These are phyloP conservation scores for Candida alai DNA, from an alignment of 805 yeast species.

Conservation along the genomic window DNA sequence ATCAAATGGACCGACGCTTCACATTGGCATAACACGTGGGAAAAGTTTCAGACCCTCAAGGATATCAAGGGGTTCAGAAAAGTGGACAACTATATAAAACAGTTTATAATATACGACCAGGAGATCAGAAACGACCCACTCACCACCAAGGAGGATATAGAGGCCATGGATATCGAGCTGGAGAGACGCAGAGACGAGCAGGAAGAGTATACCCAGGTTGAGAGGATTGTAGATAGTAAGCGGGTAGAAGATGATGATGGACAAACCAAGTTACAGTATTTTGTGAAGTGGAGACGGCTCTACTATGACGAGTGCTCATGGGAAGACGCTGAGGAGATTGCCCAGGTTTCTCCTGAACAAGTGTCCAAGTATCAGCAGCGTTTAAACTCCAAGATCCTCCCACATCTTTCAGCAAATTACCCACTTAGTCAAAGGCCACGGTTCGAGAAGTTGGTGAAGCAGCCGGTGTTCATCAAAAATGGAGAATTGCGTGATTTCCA, in stretches of 20 bases:
- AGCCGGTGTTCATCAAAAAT: conserved; percentile 85
- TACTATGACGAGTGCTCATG: conserved; percentile 95
- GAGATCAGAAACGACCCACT: conserved; percentile 74
- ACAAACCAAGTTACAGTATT: conserved; percentile 67
- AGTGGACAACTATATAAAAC: conserved; percentile 86
- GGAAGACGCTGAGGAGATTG: conserved; percentile 90
- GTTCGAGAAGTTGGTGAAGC: conserved; percentile 80
- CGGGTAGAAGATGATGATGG: conserved; percentile 65
- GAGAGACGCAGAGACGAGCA: conserved; percentile 82
- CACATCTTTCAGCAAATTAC: conserved; percentile 74
- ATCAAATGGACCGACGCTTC: conserved; percentile 87
- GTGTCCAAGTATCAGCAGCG: conserved; percentile 82
- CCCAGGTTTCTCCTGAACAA: conserved; percentile 75
- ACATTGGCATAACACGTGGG: conserved; percentile 96
- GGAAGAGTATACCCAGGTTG: conserved; percentile 80
- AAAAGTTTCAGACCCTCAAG: conserved; percentile 53
- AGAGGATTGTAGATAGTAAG: conserved; percentile 83
- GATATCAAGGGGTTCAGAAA: conserved; percentile 72
- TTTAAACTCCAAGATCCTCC: conserved; percentile 77
- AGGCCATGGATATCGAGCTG: conserved; percentile 86
- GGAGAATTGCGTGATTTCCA: conserved; percentile 96
- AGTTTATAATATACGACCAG: conserved; percentile 65
- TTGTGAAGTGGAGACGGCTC: conserved; percentile 90
- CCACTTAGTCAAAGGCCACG: conserved; percentile 70
- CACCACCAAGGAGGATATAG: conserved; percentile 88